Base-by-base conservation (phyloP, 345 rosid genomes). In the Citropsis articulata region DNA sequence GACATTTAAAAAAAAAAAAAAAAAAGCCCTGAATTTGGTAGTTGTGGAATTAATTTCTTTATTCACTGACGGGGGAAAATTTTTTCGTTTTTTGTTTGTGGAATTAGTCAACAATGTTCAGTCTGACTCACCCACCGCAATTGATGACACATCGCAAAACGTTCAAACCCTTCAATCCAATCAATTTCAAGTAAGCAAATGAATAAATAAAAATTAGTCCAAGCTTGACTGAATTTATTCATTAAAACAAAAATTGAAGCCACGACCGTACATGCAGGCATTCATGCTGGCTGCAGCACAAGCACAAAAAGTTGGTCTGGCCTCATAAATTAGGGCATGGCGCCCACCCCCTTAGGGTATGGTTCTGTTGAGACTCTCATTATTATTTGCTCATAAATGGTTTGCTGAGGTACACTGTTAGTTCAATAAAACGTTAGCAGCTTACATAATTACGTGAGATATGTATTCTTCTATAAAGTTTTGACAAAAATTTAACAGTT, bases 21-120 rank as follows among this genome's bases (percentile, higher is more conserved):
- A 40, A 40, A 9, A 40, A 2, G 9, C 0, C 0, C 0, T 9
- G 48, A 1, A 0, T 42, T 42, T 42, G 4, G 12, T 42, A 5
- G 16, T 12, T 3, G 50, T 3, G 1, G 18, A 45, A 45, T 45
- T 45, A 42, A 2, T 10, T 42, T 12, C 1, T 12, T 2, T 2
- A 42, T 13, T 42, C 1, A 12, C 16, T 12, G 0, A 3, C 12
- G 0, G 4, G 4, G 0, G 13, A 42, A 10, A 38, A 38, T 7
- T 7, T 1, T 28, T 28, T 13, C 18, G 33, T 10, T 45, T 45
- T 45, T 13, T 50, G 5, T 14, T 50, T 7, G 27, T 5, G 62
- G 8, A 57, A n/a, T 22, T 57, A 8, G 12, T 57, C 62, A 59
- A n/a, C 62, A 59, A 59, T 57, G 12, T n/a, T 22, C 25, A 57